These are phyloP conservation scores for Pleurotus cornucopiae DNA, from an alignment of 768 basidiomycete species.

Conservation along the genomic window DNA sequence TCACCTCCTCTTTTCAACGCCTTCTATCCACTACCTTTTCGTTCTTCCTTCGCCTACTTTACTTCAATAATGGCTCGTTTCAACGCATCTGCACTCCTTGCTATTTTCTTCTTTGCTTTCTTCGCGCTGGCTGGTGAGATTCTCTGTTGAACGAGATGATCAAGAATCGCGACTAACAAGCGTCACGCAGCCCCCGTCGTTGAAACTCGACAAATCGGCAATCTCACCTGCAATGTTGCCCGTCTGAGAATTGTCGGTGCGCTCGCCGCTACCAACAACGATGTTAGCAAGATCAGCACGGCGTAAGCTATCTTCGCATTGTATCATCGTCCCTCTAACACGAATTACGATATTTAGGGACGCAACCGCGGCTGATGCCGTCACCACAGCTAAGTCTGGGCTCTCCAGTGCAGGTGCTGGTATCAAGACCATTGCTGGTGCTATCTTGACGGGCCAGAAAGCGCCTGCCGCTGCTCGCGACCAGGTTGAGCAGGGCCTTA, in stretches of 20 bases:
- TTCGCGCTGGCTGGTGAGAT: not conserved
- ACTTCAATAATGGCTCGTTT: constrained; percentile 6
- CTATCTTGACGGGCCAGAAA: constrained; percentile 8
- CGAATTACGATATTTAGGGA: not conserved
- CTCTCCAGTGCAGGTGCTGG: constrained; percentile 3
- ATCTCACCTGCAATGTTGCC: constrained; percentile 9
- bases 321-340: not conserved
- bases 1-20: constrained; percentile 3
- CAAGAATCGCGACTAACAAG: not conserved
- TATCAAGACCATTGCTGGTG: constrained; percentile 10
- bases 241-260: constrained; percentile 9
- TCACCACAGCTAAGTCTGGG: constrained; percentile 2
- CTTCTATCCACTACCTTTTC: not conserved
- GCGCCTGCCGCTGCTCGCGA: constrained; percentile 11
- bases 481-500: constrained; percentile 6
- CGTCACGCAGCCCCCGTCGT: not conserved
- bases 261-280: not conserved
- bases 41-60: not conserved
- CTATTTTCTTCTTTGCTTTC: not conserved
- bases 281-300: constrained; percentile 4
- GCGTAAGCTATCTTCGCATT: not conserved
- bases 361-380: constrained; percentile 3
- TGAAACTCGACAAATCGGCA: constrained; percentile 9
- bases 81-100: constrained; percentile 3
- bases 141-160: not conserved